A percentile compares a stretch with the other conserved stretches of the same genome.
Conservation (phyloP, 441 rosid genomes). For the Adansonia madagascariensis region DNA sequence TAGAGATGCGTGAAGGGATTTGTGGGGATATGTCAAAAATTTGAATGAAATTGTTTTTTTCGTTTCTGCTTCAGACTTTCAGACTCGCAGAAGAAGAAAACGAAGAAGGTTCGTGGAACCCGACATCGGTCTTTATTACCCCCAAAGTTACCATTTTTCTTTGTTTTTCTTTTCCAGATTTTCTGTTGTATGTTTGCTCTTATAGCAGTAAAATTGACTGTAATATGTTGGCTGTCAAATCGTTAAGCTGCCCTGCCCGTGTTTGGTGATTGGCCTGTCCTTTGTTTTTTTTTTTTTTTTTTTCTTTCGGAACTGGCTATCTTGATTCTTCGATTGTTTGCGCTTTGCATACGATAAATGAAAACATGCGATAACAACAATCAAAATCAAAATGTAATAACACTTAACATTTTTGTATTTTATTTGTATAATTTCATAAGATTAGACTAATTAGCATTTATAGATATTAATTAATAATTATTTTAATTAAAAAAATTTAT, state of each 20-base stretch:
- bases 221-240: too few relatives aligned
- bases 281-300: too few relatives aligned
- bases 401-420: too few relatives aligned
- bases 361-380: not conserved
- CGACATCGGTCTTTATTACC: conserved; percentile 42
- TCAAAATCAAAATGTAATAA: too few relatives aligned
- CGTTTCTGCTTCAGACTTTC: conserved; percentile 6
- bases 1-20: conserved; percentile 36
- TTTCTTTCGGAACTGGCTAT: too few relatives aligned
- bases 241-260: too few relatives aligned
- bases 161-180: not conserved
- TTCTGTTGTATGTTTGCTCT: not conserved
- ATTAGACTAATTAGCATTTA: too few relatives aligned
- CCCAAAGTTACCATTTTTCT: not conserved
- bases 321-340: not conserved
- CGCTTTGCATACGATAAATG: not conserved
- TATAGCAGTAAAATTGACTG: too few relatives aligned
- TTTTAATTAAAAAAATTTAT: too few relatives aligned
- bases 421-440: too few relatives aligned
- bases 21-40: conserved; percentile 14
- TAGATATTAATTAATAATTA: too few relatives aligned
- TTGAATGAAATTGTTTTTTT: conserved; percentile 27
- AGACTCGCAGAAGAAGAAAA: not conserved
- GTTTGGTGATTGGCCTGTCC: too few relatives aligned
- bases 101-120: conserved; percentile 49